Evolutionary conservation across 202 grass and related monocot genomes (phyloP).

Genomic region (Brachypodium distachyon): DNA sequence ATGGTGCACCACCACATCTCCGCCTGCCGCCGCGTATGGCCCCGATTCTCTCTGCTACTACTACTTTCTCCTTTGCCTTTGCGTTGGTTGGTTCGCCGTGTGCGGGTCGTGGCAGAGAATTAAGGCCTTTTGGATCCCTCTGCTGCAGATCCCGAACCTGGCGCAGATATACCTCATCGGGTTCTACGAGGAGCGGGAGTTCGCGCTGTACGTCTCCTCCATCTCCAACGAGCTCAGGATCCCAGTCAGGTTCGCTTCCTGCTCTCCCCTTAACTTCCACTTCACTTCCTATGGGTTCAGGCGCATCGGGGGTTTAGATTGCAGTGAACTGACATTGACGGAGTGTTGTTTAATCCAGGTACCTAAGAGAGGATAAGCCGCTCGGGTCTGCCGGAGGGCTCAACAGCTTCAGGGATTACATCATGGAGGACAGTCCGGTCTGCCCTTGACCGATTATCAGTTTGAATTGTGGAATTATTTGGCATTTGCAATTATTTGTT

Average conservation of each 20-base stretch:
- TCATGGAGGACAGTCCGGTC: slow-evolving; percentile 92
- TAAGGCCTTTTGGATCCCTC: slow-evolving; percentile 10
- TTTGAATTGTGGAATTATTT: slow-evolving; percentile 5
- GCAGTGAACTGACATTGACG: background rate
- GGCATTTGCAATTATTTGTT: background rate
- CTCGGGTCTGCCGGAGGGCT: slow-evolving; percentile 91
- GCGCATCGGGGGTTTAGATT: background rate
- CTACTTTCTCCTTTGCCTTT: background rate
- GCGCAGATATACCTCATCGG: slow-evolving; percentile 96
- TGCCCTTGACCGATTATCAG: background rate
- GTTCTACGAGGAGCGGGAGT: slow-evolving; percentile 94
- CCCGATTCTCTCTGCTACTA: background rate
- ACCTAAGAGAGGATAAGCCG: slow-evolving; percentile 93
- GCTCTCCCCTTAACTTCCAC: background rate
- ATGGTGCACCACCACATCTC: slow-evolving; percentile 98
- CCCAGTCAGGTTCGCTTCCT: slow-evolving; percentile 61
- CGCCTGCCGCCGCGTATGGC: slow-evolving; percentile 63
- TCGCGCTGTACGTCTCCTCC: slow-evolving; percentile 91
- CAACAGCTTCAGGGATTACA: slow-evolving; percentile 88
- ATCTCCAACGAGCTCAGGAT: slow-evolving; percentile 95
- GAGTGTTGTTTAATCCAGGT: slow-evolving; percentile 29
- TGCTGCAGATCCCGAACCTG: slow-evolving; percentile 88
- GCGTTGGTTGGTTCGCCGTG: background rate
- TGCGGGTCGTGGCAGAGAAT: background rate
- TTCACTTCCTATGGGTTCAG: background rate